Conservation (phyloP, 2,329 filamentous ascomycete genomes). For the Aspergillus phoenicis region DNA sequence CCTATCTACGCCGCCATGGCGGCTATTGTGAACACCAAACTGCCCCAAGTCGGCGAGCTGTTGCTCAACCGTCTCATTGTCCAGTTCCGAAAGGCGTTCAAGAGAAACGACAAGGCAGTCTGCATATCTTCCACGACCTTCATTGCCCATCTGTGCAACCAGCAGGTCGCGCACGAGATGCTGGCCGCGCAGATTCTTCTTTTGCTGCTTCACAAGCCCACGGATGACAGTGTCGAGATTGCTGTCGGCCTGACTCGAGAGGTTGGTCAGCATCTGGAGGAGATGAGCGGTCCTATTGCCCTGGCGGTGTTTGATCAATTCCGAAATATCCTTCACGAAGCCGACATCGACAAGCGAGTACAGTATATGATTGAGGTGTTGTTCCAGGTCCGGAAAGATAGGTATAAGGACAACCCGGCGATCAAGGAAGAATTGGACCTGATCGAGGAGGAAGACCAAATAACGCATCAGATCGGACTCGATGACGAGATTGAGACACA, state of each 20-base stretch:
- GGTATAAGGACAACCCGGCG: constrained; percentile 91
- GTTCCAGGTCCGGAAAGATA: constrained; percentile 94
- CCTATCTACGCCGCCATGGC: constrained; percentile 95
- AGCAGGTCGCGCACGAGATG: constrained; percentile 93
- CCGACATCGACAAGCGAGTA: constrained; percentile 95
- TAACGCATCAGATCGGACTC: constrained; percentile 82
- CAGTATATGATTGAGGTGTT: constrained; percentile 99
- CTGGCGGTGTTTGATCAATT: constrained; percentile 95
- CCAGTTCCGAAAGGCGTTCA: constrained; percentile 94
- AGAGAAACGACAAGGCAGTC: constrained; percentile 94
- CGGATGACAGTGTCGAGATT: constrained; percentile 96
- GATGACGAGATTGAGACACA: constrained; percentile 84
- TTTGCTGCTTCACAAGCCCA: constrained; percentile 90
- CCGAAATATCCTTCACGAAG: constrained; percentile 90
- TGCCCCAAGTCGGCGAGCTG: constrained; percentile 91
- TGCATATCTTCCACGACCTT: constrained; percentile 93
- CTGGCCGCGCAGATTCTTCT: constrained; percentile 89
- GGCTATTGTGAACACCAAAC: constrained; percentile 95
- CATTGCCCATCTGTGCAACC: constrained; percentile 91
- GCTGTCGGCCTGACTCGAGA: constrained; percentile 91
- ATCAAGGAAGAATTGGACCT: constrained; percentile 91
- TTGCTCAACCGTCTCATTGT: constrained; percentile 81
- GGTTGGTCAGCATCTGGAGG: constrained; percentile 89
- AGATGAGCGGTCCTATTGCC: constrained; percentile 88
- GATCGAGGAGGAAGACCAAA: constrained; percentile 97